phyloP scores from a whole-genome alignment of 345 rosid genomes.

The Rubroshorea leprosula region DNA sequence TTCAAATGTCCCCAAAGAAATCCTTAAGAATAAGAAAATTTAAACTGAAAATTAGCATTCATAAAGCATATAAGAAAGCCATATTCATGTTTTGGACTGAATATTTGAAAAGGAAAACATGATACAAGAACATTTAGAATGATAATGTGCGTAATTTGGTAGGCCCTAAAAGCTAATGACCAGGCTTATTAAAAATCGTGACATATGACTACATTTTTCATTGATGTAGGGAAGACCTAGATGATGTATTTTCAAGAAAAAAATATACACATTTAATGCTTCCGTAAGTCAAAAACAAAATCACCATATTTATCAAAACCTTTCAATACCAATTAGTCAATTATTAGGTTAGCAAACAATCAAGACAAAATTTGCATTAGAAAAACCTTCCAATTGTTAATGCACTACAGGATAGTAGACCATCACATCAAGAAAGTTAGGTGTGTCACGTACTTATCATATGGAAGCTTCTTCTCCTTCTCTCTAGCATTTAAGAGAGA shows the following conservation, averaged over 20 bases:
- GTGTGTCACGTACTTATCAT: conserved; percentile 49
- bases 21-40: not conserved
- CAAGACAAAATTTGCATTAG: no score
- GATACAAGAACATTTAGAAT: not conserved
- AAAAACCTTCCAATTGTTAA: not conserved
- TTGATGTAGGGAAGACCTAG: no score
- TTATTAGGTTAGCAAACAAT: no score
- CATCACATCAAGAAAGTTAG: not conserved
- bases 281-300: no score
- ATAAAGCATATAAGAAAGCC: not conserved
- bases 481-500: conserved; percentile 32
- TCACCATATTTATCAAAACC: no score
- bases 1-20: not conserved
- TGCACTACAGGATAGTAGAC: not conserved
- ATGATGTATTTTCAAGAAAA: no score
- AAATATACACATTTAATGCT: no score
- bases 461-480: conserved; percentile 40
- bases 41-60: not conserved
- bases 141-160: not conserved
- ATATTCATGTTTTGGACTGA: not conserved
- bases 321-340: no score
- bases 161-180: not conserved
- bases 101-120: not conserved
- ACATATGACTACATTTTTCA: no score
- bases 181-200: no score